Percentiles rank a stretch among this genome's conserved stretches.
Evolutionary conservation across 2,329 filamentous ascomycete genomes (phyloP).

Genomic region (Diplodia intermedia): DNA sequence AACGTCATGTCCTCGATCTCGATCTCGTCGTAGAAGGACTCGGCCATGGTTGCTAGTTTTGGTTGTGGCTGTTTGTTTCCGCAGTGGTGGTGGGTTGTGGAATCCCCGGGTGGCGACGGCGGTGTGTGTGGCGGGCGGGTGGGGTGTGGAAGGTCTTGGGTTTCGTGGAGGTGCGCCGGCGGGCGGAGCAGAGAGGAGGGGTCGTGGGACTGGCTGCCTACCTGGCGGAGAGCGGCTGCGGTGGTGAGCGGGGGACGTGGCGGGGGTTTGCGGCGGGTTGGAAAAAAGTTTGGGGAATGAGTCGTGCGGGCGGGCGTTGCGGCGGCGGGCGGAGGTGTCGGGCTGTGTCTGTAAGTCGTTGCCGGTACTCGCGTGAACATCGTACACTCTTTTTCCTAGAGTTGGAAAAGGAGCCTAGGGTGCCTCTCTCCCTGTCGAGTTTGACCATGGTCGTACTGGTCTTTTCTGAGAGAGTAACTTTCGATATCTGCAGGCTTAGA

Average conservation of each 20-base stretch:
- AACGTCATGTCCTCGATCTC: slow-evolving; percentile 98
- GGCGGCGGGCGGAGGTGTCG: slow-evolving; percentile 9
- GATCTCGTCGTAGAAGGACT: slow-evolving; percentile 90
- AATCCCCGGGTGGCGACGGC: not conserved
- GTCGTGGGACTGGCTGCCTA: not conserved
- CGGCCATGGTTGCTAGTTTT: slow-evolving; percentile 50
- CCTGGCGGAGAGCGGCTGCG: not conserved
- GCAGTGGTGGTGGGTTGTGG: not conserved
- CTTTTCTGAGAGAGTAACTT: too few relatives aligned
- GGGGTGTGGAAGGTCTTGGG: not conserved
- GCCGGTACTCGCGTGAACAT: not conserved
- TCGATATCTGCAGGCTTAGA: too few relatives aligned
- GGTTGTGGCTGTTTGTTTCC: not conserved
- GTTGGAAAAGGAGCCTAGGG: too few relatives aligned
- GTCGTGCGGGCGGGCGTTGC: slow-evolving; percentile 11
- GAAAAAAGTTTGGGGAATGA: slow-evolving; percentile 24
- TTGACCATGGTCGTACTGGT: too few relatives aligned
- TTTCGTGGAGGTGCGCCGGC: not conserved
- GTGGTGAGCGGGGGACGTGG: not conserved
- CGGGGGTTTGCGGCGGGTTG: not conserved
- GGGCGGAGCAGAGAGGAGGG: not conserved
- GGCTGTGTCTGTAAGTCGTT: not conserved
- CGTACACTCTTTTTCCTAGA: too few relatives aligned
- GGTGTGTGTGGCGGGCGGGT: not conserved
- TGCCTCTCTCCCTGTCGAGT: too few relatives aligned